phyloP scores from a whole-genome alignment of 169 alveolate species.

The Amoebophrya sp. region DNA sequence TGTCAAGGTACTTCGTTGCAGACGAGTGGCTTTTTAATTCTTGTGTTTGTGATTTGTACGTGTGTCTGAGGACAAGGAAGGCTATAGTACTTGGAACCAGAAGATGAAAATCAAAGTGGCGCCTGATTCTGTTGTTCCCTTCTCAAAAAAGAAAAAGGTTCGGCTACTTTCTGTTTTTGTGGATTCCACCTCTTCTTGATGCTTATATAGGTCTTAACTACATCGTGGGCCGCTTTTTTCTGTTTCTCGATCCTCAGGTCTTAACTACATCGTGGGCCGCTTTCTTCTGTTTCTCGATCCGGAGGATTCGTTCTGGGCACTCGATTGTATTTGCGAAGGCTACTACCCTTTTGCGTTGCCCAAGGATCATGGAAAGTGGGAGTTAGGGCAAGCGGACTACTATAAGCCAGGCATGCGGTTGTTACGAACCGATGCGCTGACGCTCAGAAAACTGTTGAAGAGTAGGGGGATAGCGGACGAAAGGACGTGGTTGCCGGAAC shows the following conservation, averaged over 20 bases:
- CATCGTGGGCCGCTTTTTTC: not conserved
- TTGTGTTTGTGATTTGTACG: not conserved
- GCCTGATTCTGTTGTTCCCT: too few relatives aligned
- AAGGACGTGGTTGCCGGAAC: not conserved
- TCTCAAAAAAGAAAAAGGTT: too few relatives aligned
- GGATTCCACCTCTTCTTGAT: too few relatives aligned
- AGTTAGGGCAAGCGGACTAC: not conserved
- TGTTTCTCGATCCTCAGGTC: not conserved
- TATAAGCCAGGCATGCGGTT: not conserved
- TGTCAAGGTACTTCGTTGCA: not conserved
- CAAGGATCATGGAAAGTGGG: not conserved
- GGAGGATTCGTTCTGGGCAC: not conserved
- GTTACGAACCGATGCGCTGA: not conserved
- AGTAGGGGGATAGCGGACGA: not conserved
- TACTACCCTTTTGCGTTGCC: not conserved
- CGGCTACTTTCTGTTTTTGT: too few relatives aligned
- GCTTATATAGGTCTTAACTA: slow-evolving; percentile 22
- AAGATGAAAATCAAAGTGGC: too few relatives aligned
- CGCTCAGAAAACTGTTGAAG: not conserved
- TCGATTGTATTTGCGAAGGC: not conserved
- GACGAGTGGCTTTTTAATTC: not conserved
- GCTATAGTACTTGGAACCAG: too few relatives aligned
- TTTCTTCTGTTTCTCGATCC: not conserved
- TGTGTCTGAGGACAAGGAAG: not conserved
- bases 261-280: not conserved